These are phyloP conservation scores for Rhodomyrtus psidioides DNA, from an alignment of 441 rosid species.

Conservation along the genomic window DNA sequence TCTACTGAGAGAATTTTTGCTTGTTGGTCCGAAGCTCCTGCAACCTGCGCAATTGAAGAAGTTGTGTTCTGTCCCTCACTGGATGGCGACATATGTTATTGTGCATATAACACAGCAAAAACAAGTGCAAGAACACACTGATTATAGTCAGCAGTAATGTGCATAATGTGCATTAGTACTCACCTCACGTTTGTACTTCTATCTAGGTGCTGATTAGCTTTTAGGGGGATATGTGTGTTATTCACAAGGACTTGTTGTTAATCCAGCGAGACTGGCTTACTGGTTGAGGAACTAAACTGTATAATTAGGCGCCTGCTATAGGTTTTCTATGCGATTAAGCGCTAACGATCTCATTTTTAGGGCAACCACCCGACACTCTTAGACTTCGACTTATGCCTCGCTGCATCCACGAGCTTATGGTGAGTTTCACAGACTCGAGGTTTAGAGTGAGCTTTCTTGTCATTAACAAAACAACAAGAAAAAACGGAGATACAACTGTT, in stretches of 20 bases:
- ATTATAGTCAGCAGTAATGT: neutral
- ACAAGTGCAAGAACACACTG: neutral
- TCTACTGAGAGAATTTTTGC: constrained; percentile 31
- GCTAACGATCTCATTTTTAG: neutral
- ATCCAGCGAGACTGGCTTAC: neutral
- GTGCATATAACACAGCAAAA: neutral
- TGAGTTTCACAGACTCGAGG: neutral
- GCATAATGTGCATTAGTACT: neutral
- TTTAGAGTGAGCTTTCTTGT: neutral
- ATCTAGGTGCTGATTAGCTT: neutral
- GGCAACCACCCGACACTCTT: neutral
- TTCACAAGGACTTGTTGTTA: neutral
- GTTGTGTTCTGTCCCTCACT: neutral
- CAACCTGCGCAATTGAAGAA: constrained; percentile 18
- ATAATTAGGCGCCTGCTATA: neutral
- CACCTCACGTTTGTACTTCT: neutral
- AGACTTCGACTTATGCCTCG: neutral
- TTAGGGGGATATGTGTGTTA: neutral
- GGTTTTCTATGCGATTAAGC: neutral
- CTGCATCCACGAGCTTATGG: neutral
- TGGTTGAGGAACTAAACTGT: neutral
- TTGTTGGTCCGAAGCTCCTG: constrained; percentile 23
- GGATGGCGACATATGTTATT: neutral
- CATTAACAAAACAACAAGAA: neutral
- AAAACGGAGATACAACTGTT: neutral